Evolutionary conservation across 2,329 filamentous ascomycete genomes (phyloP).

Genomic region (Cadophora malorum): DNA sequence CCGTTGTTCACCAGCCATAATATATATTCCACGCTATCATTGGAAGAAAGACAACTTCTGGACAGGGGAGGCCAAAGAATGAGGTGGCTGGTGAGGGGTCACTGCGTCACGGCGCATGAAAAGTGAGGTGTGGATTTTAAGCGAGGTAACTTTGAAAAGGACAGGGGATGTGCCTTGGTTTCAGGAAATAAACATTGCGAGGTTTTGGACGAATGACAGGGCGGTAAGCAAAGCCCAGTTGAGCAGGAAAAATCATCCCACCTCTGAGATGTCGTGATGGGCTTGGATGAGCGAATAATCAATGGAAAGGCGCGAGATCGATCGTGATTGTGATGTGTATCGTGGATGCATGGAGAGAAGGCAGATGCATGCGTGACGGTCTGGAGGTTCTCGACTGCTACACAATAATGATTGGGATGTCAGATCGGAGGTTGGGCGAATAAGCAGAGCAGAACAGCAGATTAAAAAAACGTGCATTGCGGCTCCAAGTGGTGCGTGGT

Average conservation of each 20-base stretch:
- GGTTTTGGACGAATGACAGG: conserved; percentile 9
- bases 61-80: conserved; percentile 27
- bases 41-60: neutral
- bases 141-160: conserved; percentile 16
- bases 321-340: neutral
- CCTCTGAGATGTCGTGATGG: neutral
- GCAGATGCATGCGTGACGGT: neutral
- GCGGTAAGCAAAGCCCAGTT: neutral
- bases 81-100: conserved; percentile 35
- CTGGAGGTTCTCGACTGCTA: neutral
- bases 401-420: neutral
- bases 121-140: neutral
- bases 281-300: conserved; percentile 1
- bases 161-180: conserved; percentile 25
- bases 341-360: neutral
- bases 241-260: neutral
- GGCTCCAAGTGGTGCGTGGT: too few relatives aligned
- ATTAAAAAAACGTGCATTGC: neutral
- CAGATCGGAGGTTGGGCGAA: neutral
- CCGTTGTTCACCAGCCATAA: neutral
- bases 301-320: neutral
- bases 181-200: neutral
- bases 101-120: conserved; percentile 18
- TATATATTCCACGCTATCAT: neutral
- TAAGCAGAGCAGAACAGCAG: neutral